These are phyloP conservation scores for Yamadazyma sp. DNA, from an alignment of 805 yeast species.

Conservation along the genomic window DNA sequence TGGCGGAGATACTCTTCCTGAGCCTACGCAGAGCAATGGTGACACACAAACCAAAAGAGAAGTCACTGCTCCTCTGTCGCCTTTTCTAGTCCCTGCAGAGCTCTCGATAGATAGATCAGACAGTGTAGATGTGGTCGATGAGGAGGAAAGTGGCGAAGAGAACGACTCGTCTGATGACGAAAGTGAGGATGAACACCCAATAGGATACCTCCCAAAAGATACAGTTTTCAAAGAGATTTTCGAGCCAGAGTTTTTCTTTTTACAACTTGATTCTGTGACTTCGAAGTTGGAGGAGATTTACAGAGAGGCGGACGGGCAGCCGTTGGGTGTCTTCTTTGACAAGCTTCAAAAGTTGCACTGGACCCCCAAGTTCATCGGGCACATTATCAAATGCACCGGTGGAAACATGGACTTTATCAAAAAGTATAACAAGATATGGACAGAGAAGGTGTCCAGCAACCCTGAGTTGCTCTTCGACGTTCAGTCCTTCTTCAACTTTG, in stretches of 20 bases:
- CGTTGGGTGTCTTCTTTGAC: neutral
- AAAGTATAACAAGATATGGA: constrained; percentile 15
- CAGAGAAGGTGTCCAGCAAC: neutral
- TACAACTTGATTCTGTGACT: neutral
- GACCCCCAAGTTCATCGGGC: constrained; percentile 17
- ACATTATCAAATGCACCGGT: constrained; percentile 19
- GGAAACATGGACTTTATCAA: constrained; percentile 16
- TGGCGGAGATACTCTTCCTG: no score
- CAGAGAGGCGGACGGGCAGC: neutral
- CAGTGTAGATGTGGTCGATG: no score
- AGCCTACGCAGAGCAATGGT: no score
- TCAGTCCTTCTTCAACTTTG: constrained; percentile 4
- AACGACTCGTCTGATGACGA: constrained; percentile 4
- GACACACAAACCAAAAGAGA: no score
- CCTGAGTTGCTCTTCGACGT: constrained; percentile 1
- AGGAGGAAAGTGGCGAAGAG: no score
- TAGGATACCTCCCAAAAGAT: neutral
- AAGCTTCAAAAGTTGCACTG: constrained; percentile 18
- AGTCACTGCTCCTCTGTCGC: no score
- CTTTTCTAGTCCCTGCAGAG: no score
- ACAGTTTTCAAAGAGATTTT: neutral
- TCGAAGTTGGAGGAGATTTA: neutral
- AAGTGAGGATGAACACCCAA: neutral
- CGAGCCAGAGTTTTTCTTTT: constrained; percentile 3
- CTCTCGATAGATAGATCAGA: no score